Base-by-base conservation (phyloP, 2,329 filamentous ascomycete species). In the Colletotrichum cuscutae region DNA sequence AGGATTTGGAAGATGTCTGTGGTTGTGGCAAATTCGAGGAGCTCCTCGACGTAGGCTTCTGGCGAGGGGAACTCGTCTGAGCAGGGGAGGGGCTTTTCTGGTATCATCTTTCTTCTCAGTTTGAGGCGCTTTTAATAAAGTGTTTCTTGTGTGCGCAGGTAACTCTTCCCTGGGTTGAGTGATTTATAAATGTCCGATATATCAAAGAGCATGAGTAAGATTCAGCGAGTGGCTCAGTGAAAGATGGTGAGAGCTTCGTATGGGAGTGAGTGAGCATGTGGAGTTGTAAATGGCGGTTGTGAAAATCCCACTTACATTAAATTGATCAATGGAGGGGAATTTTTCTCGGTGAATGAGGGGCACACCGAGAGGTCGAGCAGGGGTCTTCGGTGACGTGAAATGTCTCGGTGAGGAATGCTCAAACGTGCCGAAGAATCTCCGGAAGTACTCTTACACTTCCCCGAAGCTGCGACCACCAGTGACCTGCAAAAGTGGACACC, bases 1-100 rank as follows among this genome's bases (percentile, higher is more conserved):
- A 99, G 88, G 30, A 94, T 94, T 76, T 94, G 93, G 77, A 98
- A 95, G 1, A 95, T 86, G 66, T 92, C 89, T 58, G 93, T 94
- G 2, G 90, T 91, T 6, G 91, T 91, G 1, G 92, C 89, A 78
- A 98, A 98, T 24, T 90, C 81, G 30, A 98, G 87, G 13, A 98
- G 89, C 22, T 91, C 91, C 30, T 94, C 87, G 61, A 98, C 89
- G 81, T 98, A 99, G 65, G 91, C 89, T 60, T 98, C 94, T 6
- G 91, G 84, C 57, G 89, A 90, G 49, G 85, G 80, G 86, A 96
- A 98, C 77, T 90, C 89, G 63, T 91, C 87, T 42, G 89, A 87
- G 78, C 94, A 89, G 1, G 95, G 95, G 28, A 98, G 87, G 13
- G 86, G 85, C 65, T 86, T 86, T 37, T 83, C 77, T 13, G 88